Conservation (phyloP, 2,329 filamentous ascomycete species). For the Arthrobotrys entomopaga region DNA sequence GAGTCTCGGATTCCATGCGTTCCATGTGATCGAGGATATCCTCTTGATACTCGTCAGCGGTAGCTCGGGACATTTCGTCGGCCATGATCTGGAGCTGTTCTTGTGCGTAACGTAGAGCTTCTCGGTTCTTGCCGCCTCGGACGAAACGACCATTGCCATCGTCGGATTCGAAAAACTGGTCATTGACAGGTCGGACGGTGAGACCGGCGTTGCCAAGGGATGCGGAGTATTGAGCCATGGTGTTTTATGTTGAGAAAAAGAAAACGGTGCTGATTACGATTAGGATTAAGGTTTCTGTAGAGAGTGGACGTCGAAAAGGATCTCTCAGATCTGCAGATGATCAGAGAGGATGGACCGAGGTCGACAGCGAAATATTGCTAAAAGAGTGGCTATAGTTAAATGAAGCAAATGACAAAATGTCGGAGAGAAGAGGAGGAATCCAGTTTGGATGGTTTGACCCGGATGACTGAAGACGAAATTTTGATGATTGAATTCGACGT, state of each 20-base stretch:
- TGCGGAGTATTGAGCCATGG: slow-evolving; percentile 60
- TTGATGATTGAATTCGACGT: slow-evolving; percentile 14
- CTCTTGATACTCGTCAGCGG: slow-evolving; percentile 90
- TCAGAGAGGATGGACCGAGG: slow-evolving; percentile 16
- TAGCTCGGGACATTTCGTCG: slow-evolving; percentile 84
- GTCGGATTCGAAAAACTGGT: slow-evolving; percentile 48
- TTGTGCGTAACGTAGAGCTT: slow-evolving; percentile 62
- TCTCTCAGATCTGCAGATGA: slow-evolving; percentile 16
- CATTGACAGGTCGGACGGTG: slow-evolving; percentile 45
- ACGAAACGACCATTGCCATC: slow-evolving; percentile 27
- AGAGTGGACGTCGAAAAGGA: slow-evolving; percentile 61
- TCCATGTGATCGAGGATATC: slow-evolving; percentile 95
- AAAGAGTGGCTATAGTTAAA: slow-evolving; percentile 54
- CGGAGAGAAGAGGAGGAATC: slow-evolving; percentile 21
- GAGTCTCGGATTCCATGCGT: slow-evolving; percentile 92
- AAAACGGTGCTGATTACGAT: slow-evolving; percentile 64
- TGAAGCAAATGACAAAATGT: slow-evolving; percentile 34
- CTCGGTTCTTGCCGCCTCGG: slow-evolving; percentile 31
- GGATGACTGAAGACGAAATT: slow-evolving; percentile 17
- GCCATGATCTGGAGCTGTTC: slow-evolving; percentile 88
- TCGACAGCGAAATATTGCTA: slow-evolving; percentile 31
- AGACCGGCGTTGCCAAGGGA: slow-evolving; percentile 46
- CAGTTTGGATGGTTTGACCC: slow-evolving; percentile 37
- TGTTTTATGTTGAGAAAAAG: slow-evolving; percentile 58
- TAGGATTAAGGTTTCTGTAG: slow-evolving; percentile 59